Base-by-base conservation (phyloP, 768 basidiomycete genomes). In the Pleurotus tuber-regium region DNA sequence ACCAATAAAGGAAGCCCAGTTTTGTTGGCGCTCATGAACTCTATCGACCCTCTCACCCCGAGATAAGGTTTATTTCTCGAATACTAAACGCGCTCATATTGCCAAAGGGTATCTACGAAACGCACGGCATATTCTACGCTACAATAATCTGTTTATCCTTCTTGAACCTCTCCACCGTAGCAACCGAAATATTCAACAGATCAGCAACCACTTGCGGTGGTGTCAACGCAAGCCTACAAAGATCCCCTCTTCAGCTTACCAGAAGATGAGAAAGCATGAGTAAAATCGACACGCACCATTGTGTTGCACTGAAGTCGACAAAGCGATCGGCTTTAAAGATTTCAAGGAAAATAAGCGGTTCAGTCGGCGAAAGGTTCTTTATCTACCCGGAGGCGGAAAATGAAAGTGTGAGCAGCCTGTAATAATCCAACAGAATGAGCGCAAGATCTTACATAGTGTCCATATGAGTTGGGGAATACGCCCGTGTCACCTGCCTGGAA, bases 121-220 rank as follows among this genome's bases (percentile, higher is more conserved):
- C n/a, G n/a, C n/a, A n/a, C n/a, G n/a, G n/a, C n/a, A n/a, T 40
- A 40, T 19, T 46, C 46, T 55, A 58, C 8, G 55, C 54, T 40
- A 57, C 39, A 47, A 57, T 57, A 18, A 54, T 14, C 18, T 54
- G 56, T 26, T 57, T 57, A 4, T 57, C 54, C 41, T 26, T 51
- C 47, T 51, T 51, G 12, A 57, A 47, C 16, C 29, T 40, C 33
- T 57, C 28, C 9, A 57, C 54, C 16, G 56, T 51, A 7, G 53
- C 54, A 14, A 57, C 53, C 4, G 56, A 55, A 24, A 57, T 54
- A 31, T 57, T 57, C 16, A 57, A 50, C 16, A 57, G 46, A 38
- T 57, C 56, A 19, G 56, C 56, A 11, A 57, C 56, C 4, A 57
- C 56, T 43, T 57, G 56, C 21, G 56, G 56, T 9, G 56, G 56